Evolutionary conservation across 2,329 filamentous ascomycete species (phyloP).

Genomic region (Aureobasidium melanogenum): DNA sequence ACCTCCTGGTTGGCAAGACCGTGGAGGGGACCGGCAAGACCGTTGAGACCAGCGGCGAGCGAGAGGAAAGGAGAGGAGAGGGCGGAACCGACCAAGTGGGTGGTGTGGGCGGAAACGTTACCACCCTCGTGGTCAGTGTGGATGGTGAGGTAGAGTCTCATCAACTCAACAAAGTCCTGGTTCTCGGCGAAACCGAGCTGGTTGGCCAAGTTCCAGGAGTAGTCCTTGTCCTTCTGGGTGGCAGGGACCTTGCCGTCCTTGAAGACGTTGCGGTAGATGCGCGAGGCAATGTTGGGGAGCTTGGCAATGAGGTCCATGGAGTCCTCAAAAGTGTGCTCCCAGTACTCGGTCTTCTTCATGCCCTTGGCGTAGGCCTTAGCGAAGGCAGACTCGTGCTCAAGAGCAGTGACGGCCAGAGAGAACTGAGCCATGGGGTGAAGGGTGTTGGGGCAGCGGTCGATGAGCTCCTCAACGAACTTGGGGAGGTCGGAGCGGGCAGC

Average conservation of each 20-base stretch:
- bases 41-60: constrained; percentile 91
- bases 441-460: constrained; percentile 98
- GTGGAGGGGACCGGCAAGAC: constrained; percentile 95
- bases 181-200: constrained; percentile 95
- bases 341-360: constrained; percentile 99
- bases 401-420: constrained; percentile 92
- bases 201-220: constrained; percentile 98
- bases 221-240: constrained; percentile 98
- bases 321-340: constrained; percentile 98
- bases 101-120: constrained; percentile 97
- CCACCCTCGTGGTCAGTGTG: constrained; percentile 99
- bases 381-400: constrained; percentile 97
- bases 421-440: constrained; percentile 99
- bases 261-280: constrained; percentile 99
- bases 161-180: constrained; percentile 93
- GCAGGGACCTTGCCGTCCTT: constrained; percentile 97
- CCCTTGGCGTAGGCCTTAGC: constrained; percentile 98
- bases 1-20: constrained; percentile 99
- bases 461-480: constrained; percentile 98
- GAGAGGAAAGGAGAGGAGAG: constrained; percentile 97
- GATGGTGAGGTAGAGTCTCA: constrained; percentile 98
- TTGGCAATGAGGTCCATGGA: constrained; percentile 99
- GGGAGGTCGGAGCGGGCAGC: constrained; percentile 93
- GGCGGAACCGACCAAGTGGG: constrained; percentile 91
- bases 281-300: constrained; percentile 92